Conservation (phyloP, 306 rosid genomes). For the Dalbergia cochinchinensis region DNA sequence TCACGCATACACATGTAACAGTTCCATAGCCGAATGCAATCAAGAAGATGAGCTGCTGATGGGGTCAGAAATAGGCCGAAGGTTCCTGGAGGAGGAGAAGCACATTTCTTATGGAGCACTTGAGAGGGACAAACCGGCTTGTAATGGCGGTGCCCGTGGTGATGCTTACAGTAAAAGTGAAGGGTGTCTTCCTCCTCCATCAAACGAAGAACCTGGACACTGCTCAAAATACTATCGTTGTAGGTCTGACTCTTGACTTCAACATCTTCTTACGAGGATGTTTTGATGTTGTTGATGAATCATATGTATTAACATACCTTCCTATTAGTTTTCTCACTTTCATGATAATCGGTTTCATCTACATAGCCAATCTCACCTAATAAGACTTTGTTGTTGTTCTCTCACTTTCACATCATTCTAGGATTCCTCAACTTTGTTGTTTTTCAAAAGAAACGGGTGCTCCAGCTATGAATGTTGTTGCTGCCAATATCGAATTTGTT, state of each 20-base stretch:
- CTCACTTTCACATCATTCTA: neutral
- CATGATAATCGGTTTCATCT: neutral
- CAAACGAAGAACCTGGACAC: slow-evolving; percentile 66
- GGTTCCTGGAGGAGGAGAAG: slow-evolving; percentile 62
- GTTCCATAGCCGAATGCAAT: slow-evolving; percentile 76
- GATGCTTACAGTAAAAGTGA: slow-evolving; percentile 71
- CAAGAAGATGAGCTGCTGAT: slow-evolving; percentile 65
- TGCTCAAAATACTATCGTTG: slow-evolving; percentile 77
- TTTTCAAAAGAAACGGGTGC: neutral
- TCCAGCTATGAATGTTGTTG: neutral
- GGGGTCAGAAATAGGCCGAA: slow-evolving; percentile 80
- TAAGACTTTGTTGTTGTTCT: neutral
- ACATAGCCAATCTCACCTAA: neutral
- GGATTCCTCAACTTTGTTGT: neutral
- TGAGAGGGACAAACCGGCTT: slow-evolving; percentile 66
- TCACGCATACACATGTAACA: slow-evolving; percentile 51
- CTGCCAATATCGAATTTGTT: neutral
- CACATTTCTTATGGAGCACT: slow-evolving; percentile 73
- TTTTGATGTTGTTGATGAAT: slow-evolving; percentile 2
- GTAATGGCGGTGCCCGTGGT: slow-evolving; percentile 63
- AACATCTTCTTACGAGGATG: slow-evolving; percentile 14
- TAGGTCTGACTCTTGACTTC: slow-evolving; percentile 63
- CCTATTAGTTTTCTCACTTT: neutral
- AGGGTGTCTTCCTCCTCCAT: slow-evolving; percentile 70
- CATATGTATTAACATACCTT: neutral